Evolutionary conservation across 2,329 filamentous ascomycete species (phyloP).

Genomic region (Lecanicillium sp.): DNA sequence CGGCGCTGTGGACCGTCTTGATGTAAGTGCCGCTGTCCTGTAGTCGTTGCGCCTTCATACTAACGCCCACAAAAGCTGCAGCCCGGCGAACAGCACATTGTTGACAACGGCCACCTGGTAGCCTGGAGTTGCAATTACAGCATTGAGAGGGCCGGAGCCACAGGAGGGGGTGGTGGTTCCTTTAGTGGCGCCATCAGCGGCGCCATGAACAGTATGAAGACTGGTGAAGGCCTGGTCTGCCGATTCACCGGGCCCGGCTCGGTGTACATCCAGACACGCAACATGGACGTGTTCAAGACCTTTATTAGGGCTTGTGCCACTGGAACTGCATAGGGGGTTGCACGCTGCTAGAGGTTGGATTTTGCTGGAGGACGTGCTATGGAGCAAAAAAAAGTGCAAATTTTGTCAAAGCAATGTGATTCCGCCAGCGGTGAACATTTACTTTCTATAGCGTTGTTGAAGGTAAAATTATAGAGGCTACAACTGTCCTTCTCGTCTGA

Average conservation of each 20-base stretch:
- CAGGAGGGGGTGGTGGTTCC: too few relatives aligned
- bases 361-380: too few relatives aligned
- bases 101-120: slow-evolving; percentile 15
- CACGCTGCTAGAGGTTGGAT: too few relatives aligned
- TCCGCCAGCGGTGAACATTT: too few relatives aligned
- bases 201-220: slow-evolving; percentile 12
- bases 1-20: slow-evolving; percentile 13
- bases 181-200: slow-evolving; percentile 12
- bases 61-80: slow-evolving; percentile 9
- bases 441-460: too few relatives aligned
- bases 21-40: slow-evolving; percentile 9
- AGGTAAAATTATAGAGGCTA: too few relatives aligned
- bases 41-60: neutral
- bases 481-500: too few relatives aligned
- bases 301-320: too few relatives aligned
- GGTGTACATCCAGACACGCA: slow-evolving; percentile 13
- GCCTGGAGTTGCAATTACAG: slow-evolving; percentile 16
- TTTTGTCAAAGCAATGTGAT: too few relatives aligned
- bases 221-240: slow-evolving; percentile 15
- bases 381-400: too few relatives aligned
- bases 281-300: slow-evolving; percentile 11
- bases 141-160: slow-evolving; percentile 15
- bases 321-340: too few relatives aligned
- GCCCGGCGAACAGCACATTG: slow-evolving; percentile 14
- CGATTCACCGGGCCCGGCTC: slow-evolving; percentile 13